phyloP scores from a whole-genome alignment of 345 rosid genomes.

The Cardamine chenopodiifolia region DNA sequence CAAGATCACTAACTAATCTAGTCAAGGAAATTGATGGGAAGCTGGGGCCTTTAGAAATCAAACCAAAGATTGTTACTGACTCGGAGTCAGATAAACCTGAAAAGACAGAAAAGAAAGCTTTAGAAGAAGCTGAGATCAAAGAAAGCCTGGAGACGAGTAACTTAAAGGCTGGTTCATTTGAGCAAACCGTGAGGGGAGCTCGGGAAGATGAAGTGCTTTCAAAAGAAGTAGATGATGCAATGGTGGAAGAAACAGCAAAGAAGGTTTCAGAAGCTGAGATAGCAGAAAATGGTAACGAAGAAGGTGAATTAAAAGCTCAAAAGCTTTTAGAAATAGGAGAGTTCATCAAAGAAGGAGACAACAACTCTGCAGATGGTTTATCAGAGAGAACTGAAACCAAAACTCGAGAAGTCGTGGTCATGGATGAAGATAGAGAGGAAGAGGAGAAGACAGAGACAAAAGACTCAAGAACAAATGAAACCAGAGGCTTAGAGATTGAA shows the following conservation, averaged over 20 bases:
- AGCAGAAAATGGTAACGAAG: conserved; percentile 30
- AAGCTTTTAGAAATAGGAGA: conserved; percentile 36
- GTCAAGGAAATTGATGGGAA: conserved; percentile 71
- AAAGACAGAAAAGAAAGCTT: conserved; percentile 15
- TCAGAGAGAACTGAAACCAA: conserved; percentile 43
- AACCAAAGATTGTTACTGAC: conserved; percentile 20
- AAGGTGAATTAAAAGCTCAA: conserved; percentile 36
- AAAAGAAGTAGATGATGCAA: conserved; percentile 25
- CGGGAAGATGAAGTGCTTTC: conserved; percentile 16
- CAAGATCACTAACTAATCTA: conserved; percentile 55
- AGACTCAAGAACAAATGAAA: conserved; percentile 25
- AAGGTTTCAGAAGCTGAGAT: conserved; percentile 43
- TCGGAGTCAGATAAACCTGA: conserved; percentile 7
- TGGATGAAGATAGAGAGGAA: conserved; percentile 35
- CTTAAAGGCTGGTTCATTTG: conserved; percentile 2
- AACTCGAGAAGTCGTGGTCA: conserved; percentile 43
- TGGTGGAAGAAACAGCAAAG: conserved; percentile 13
- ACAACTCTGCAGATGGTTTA: conserved; percentile 28
- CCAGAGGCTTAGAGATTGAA: conserved; percentile 25
- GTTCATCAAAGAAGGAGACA: conserved; percentile 36
- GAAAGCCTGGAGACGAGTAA: conserved; percentile 14
- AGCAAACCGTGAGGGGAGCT: conserved; percentile 15
- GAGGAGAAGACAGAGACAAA: conserved; percentile 21
- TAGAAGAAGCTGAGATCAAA: conserved; percentile 34
- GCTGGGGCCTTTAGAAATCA: conserved; percentile 59